Evolutionary conservation across 78 protist genomes (phyloP).

Genomic region (Reticulomyxa filosa): DNA sequence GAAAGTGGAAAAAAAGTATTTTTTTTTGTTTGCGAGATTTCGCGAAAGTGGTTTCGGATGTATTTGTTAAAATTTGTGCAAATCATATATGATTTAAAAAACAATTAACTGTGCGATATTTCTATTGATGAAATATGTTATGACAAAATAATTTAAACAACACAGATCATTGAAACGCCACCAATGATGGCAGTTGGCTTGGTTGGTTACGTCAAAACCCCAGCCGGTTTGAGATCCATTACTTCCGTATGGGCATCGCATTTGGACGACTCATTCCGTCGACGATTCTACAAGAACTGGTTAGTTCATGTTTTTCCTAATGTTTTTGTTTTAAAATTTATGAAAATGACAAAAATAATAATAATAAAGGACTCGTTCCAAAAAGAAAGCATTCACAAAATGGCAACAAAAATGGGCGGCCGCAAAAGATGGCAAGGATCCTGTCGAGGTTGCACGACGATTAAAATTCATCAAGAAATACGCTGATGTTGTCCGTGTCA

Average conservation of each 20-base stretch:
- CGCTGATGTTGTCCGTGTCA: slow-evolving; percentile 84
- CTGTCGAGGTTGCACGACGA: slow-evolving; percentile 31
- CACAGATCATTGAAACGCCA: slow-evolving; percentile 94
- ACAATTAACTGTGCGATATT: too few species aligned
- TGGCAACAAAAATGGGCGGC: slow-evolving; percentile 25
- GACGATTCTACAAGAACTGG: slow-evolving; percentile 96
- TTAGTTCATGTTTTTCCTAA: too few species aligned
- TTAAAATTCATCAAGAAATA: slow-evolving; percentile 71
- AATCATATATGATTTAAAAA: too few species aligned
- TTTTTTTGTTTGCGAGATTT: too few species aligned
- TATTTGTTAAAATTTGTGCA: too few species aligned
- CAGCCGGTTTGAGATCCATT: slow-evolving; percentile 78
- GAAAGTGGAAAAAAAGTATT: too few species aligned
- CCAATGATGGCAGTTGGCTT: slow-evolving; percentile 94
- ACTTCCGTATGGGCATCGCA: slow-evolving; percentile 96
- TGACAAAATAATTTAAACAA: too few species aligned
- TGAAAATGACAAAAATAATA: neutral
- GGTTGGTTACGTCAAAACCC: slow-evolving; percentile 94
- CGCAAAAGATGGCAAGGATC: too few species aligned
- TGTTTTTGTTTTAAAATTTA: neutral
- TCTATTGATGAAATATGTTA: too few species aligned
- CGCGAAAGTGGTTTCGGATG: too few species aligned
- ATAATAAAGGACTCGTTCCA: slow-evolving; percentile 32
- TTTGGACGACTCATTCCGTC: slow-evolving; percentile 50
- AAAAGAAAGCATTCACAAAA: slow-evolving; percentile 90